A percentile compares a stretch with the other conserved stretches of the same genome.
Evolutionary conservation across 2,329 filamentous ascomycete genomes (phyloP).

Genomic region (Ascochyta fabae): DNA sequence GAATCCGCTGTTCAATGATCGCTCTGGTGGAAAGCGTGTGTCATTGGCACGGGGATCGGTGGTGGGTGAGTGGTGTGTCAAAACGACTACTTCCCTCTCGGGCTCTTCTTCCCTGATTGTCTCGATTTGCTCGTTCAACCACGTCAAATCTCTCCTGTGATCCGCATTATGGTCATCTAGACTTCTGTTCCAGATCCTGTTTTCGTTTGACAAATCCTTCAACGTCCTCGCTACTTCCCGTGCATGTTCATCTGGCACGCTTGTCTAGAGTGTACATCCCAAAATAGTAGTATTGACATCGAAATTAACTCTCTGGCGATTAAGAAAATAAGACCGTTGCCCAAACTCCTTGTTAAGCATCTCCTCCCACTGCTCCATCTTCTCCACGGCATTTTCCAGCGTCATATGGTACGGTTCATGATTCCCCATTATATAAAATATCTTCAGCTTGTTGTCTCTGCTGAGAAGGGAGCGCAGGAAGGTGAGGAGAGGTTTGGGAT

Average conservation of each 20-base stretch:
- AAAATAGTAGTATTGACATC: conserved; percentile 3
- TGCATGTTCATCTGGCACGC: conserved; percentile 2
- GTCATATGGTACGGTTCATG: conserved; percentile 9
- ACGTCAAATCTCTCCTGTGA: conserved; percentile 3
- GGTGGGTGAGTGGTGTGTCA: conserved; percentile 11
- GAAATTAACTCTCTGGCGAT: conserved; percentile 8
- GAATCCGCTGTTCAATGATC: conserved; percentile 5
- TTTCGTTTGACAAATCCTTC: background rate
- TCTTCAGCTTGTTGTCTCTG: background rate
- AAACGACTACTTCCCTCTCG: background rate
- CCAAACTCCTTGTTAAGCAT: background rate
- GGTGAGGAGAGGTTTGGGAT: background rate
- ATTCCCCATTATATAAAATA: conserved; percentile 14
- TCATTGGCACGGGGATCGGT: conserved; percentile 3
- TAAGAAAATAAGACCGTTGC: conserved; percentile 5
- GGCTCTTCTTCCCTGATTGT: background rate
- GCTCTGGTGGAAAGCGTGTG: background rate
- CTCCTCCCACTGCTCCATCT: background rate
- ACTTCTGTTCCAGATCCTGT: conserved; percentile 1
- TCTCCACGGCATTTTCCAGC: background rate
- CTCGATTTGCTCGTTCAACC: background rate
- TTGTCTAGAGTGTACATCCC: conserved; percentile 18
- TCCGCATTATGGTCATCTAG: conserved; percentile 8
- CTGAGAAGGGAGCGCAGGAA: conserved; percentile 9
- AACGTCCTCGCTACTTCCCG: background rate